Base-by-base conservation (phyloP, 805 yeast genomes). In the Sugiyamaella valdiviana region DNA sequence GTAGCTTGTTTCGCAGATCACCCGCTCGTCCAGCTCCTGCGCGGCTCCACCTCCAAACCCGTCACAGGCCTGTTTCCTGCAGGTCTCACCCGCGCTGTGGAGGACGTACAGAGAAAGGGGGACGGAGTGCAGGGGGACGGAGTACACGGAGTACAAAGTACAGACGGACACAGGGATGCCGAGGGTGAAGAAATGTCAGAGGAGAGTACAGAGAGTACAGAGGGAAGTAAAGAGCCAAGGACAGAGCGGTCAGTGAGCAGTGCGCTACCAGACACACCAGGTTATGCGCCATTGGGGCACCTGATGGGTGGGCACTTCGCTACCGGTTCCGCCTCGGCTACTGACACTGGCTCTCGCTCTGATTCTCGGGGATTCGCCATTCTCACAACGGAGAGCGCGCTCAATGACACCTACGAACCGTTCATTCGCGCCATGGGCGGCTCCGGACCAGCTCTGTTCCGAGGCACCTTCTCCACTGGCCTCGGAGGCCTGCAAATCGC, bases 1-100 rank as follows among this genome's bases (percentile, higher is more conserved):
- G 70, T 81, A 0, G 77, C 83, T 45, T 81, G 86, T 59, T 81
- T 73, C 59, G 78, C 84, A 9, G 83, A 82, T 57, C 87, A 81
- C 58, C 85, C 85, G 1, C 66, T 82, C 48, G 69, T 79, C 14
- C 62, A 69, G 38, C 60, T 71, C 17, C 62, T 81, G 36, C 50
- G 66, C 38, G 61, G 69, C 20, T 55, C 65, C 26, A 71, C 78
- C 6, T 39, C 52, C 2, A 73, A 68, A 40, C 51, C 79, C 68
- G 61, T 60, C 2, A 3, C 56, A 39, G 63, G 71, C 58, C 46
- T 64, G n/a, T 57, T 60, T 50, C 63, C 59, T 66, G 54, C 72
- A 63, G 62, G 42, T 39, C 10, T 20, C 32, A 26, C n/a, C 32
- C 14, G 32, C 32, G 29, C 6, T 24, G 29, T 24, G 29, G 6